Evolutionary conservation across 2,329 filamentous ascomycete genomes (phyloP).

Genomic region (Verticillium longisporum): DNA sequence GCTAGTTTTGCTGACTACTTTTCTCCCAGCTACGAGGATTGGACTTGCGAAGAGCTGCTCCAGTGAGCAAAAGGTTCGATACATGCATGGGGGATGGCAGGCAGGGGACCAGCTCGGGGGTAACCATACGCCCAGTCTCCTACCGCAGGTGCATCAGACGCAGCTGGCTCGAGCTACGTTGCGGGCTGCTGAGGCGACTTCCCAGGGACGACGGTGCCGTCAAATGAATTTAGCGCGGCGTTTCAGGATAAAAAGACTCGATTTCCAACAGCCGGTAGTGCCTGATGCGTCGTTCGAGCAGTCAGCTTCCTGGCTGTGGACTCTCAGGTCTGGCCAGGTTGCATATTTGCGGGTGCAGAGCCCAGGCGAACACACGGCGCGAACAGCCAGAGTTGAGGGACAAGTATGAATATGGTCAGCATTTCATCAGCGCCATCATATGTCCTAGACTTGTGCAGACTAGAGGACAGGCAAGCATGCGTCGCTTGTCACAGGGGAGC

Average conservation of each 20-base stretch:
- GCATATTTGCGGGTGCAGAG: background rate
- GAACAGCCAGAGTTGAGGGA: no score
- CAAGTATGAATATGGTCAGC: no score
- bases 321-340: background rate
- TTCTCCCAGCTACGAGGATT: slow-evolving; percentile 82
- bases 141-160: slow-evolving; percentile 6
- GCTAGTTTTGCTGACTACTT: slow-evolving; percentile 11
- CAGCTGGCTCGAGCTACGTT: slow-evolving; percentile 3
- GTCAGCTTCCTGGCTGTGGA: background rate
- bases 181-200: background rate
- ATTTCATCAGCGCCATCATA: no score
- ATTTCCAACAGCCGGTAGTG: background rate
- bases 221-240: slow-evolving; percentile 17
- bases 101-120: slow-evolving; percentile 9
- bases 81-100: background rate
- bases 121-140: slow-evolving; percentile 3
- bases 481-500: no score
- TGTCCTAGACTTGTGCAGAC: no score
- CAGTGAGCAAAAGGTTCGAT: slow-evolving; percentile 28
- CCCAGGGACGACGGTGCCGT: background rate
- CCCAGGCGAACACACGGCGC: background rate
- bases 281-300: background rate
- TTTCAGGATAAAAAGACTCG: slow-evolving; percentile 11
- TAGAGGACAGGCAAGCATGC: no score
- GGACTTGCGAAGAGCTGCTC: slow-evolving; percentile 94